These are phyloP conservation scores for Triangularia verruculosa DNA, from an alignment of 2,329 filamentous ascomycete species.

Conservation along the genomic window DNA sequence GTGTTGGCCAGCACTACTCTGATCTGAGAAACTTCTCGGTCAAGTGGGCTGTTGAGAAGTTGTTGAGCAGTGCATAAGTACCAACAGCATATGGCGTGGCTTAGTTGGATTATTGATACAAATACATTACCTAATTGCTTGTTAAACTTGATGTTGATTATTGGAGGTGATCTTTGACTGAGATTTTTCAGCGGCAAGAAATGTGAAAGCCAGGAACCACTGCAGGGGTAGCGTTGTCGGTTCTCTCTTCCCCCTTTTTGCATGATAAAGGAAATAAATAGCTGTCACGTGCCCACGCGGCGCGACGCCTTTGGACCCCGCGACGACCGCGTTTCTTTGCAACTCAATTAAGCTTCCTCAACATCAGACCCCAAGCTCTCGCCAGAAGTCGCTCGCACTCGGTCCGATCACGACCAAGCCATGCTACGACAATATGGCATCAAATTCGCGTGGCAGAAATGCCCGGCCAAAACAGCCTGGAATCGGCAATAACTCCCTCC, in stretches of 20 bases:
- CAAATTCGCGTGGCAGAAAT: slow-evolving; percentile 22
- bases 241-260: neutral
- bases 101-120: neutral
- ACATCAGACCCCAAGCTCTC: neutral
- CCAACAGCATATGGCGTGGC: neutral
- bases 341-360: neutral
- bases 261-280: neutral
- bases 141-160: neutral
- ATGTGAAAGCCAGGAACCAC: neutral
- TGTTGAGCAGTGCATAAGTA: slow-evolving; percentile 49
- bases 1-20: slow-evolving; percentile 66
- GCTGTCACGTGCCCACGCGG: slow-evolving; percentile 21
- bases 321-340: neutral
- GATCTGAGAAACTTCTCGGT: slow-evolving; percentile 68
- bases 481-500: slow-evolving; percentile 14
- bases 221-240: neutral
- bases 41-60: slow-evolving; percentile 66
- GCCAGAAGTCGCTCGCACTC: neutral
- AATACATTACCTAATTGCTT: neutral
- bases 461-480: slow-evolving; percentile 14
- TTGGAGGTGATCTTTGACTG: no score
- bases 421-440: slow-evolving; percentile 26
- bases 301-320: neutral
- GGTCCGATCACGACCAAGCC: slow-evolving; percentile 1
- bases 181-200: neutral